Evolutionary conservation across 1,139 yeast species (phyloP).

Genomic region (Taiozyma sp.): DNA sequence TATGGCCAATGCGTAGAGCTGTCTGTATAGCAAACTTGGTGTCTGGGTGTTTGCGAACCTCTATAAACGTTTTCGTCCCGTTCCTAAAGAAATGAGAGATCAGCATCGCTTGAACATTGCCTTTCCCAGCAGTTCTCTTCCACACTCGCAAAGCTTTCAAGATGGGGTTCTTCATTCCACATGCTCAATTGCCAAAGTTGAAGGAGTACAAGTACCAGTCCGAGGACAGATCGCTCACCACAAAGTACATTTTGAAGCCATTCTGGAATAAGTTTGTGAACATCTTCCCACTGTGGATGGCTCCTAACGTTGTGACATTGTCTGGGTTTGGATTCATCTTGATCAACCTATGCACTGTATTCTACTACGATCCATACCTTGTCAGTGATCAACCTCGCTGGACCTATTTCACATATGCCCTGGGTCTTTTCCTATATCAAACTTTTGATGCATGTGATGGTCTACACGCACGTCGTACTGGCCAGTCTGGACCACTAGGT

Average conservation of each 20-base stretch:
- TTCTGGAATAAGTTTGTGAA: constrained; percentile 67
- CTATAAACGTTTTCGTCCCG: not conserved
- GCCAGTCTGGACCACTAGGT: constrained; percentile 92
- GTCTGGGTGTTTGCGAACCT: not conserved
- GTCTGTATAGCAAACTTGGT: not conserved
- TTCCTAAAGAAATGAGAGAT: not conserved
- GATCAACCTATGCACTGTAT: constrained; percentile 57
- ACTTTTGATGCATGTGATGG: constrained; percentile 98
- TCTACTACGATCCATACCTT: constrained; percentile 71
- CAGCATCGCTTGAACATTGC: not conserved
- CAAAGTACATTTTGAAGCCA: constrained; percentile 70
- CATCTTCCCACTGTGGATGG: constrained; percentile 81
- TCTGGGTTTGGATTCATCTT: constrained; percentile 71
- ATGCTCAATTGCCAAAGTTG: constrained; percentile 54
- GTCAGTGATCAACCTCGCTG: constrained; percentile 64
- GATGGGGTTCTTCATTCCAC: constrained; percentile 76
- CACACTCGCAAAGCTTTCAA: not conserved
- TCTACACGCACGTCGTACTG: constrained; percentile 86
- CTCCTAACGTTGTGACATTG: constrained; percentile 83
- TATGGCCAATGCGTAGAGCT: not conserved
- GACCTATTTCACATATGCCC: constrained; percentile 77
- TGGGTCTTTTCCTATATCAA: constrained; percentile 85
- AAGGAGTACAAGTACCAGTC: constrained; percentile 69
- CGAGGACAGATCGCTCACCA: constrained; percentile 77
- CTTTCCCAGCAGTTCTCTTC: not conserved